Conservation (phyloP, 495 filamentous ascomycete genomes). For the Amphirosellinia nigrospora region DNA sequence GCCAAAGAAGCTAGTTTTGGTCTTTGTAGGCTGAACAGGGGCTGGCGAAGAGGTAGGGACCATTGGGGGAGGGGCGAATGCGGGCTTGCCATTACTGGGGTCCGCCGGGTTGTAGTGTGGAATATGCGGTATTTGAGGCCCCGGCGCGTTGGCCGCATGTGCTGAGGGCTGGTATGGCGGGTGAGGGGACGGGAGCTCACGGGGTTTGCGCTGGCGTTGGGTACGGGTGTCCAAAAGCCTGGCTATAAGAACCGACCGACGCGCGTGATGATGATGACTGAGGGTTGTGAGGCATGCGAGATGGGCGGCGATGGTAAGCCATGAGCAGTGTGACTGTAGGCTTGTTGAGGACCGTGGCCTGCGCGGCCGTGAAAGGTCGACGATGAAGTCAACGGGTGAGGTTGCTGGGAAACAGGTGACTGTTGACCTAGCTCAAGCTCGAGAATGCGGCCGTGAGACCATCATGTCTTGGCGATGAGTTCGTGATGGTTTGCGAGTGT, state of each 20-base stretch:
- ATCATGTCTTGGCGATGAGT: not conserved
- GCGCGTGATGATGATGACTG: not conserved
- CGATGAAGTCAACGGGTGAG: not conserved
- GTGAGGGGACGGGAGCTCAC: conserved; percentile 10
- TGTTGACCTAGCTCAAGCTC: conserved; percentile 16
- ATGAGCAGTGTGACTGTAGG: not conserved
- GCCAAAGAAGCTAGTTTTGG: conserved; percentile 16
- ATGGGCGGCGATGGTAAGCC: conserved; percentile 9
- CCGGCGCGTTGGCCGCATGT: not conserved
- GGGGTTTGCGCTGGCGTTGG: conserved; percentile 17
- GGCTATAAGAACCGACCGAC: conserved; percentile 7
- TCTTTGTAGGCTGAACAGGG: conserved; percentile 3
- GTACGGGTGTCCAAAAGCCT: conserved; percentile 3
- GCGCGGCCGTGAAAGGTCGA: not conserved
- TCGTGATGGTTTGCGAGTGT: conserved; percentile 5
- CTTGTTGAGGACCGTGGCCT: not conserved
- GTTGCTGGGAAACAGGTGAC: not conserved
- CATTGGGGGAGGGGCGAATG: conserved; percentile 13
- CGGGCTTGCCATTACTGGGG: not conserved
- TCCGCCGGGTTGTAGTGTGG: conserved; percentile 20
- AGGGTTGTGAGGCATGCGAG: not conserved
- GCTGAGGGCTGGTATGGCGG: not conserved
- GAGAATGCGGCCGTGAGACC: conserved; percentile 18
- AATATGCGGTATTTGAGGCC: conserved; percentile 22
- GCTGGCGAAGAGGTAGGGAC: not conserved